Evolutionary conservation across 139 green algal genomes (phyloP), one percentile per base, ranked within the genome.

Genomic region (Nannochloris sp.): DNA sequence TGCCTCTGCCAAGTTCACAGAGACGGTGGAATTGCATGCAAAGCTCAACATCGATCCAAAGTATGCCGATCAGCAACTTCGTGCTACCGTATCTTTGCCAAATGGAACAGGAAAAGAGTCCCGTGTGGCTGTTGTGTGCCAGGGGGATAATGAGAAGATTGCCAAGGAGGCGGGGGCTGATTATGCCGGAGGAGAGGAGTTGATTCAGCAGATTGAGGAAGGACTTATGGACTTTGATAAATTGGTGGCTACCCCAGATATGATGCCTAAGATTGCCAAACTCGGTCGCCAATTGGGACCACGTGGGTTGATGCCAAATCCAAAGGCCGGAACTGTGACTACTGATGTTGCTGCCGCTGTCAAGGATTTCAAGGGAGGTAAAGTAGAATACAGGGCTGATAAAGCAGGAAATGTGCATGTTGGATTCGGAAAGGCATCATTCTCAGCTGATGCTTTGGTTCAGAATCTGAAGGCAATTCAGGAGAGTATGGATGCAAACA

Each of bases 191-290:
- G 80, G 49, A 5, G 94, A 98, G 53, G 92, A 96, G 54, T 80
- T 99, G 54, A 90, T 99, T 27, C 88, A 96, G 53, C 78, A 90
- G 69, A 99, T 99, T 61, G 78, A 70, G 29, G 86, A 82, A 21
- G 94, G 94, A 49, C 94, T 96, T 76, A 82, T 99, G 78, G 94
- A 98, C 58, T 99, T 99, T 64, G 92, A 99, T 79, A 97, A 97
- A 82, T 87, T 98, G 31, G 85, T 99, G 46, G 92, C 91, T 44
- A 98, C 94, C 0, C 92, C 94, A 14, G 94, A 98, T 71, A 98
- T 99, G 93, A 98, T 99, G 94, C 94, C 94, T 48, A 97, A 98
- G 81, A 84, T 95, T 15, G 94, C 94, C 40, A 96, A 95, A 84
- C 88, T 99, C 29, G 94, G 94, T 57, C 83, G 94, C 25, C 69